Evolutionary conservation across 164 flowering plant genomes (phyloP).

Genomic region (Stephania japonica): DNA sequence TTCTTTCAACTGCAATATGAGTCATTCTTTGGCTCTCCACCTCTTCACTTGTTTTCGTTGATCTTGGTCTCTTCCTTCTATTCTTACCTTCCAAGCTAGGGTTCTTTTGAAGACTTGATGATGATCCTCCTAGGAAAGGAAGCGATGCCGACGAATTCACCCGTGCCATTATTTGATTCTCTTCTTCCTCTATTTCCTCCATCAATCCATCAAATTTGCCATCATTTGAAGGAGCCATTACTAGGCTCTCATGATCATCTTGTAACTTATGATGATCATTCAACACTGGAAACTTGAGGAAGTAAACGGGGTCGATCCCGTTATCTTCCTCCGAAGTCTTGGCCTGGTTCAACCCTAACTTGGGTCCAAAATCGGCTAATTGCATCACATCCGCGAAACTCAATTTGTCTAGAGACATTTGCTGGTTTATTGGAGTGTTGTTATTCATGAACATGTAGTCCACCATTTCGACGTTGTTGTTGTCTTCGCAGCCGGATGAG

Average conservation of each 20-base stretch:
- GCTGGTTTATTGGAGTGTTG: conserved; percentile 21
- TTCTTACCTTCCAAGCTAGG: conserved; percentile 29
- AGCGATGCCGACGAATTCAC: conserved; percentile 33
- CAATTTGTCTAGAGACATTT: conserved; percentile 37
- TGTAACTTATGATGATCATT: conserved; percentile 40
- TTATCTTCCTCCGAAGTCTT: conserved; percentile 36
- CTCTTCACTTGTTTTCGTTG: conserved; percentile 73
- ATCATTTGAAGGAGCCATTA: conserved; percentile 19
- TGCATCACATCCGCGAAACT: conserved; percentile 95
- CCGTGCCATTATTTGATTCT: conserved; percentile 25
- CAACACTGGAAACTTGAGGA: conserved; percentile 82
- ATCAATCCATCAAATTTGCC: conserved; percentile 15
- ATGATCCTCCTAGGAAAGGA: conserved; percentile 31
- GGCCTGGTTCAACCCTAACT: conserved; percentile 49
- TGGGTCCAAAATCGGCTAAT: conserved; percentile 84
- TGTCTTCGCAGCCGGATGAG: conserved; percentile 3
- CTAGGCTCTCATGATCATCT: conserved; percentile 14
- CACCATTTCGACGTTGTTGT: conserved; percentile 28
- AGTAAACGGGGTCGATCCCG: conserved; percentile 72
- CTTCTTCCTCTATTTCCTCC: conserved; percentile 20
- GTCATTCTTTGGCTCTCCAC: conserved; percentile 99
- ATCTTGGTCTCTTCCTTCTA: conserved; percentile 72
- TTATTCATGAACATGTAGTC: conserved; percentile 43
- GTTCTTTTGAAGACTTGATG: conserved; percentile 16
- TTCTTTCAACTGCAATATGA: conserved; percentile 93